Conservation (phyloP, 2,329 filamentous ascomycete genomes). For the Fusarium goolgardi region DNA sequence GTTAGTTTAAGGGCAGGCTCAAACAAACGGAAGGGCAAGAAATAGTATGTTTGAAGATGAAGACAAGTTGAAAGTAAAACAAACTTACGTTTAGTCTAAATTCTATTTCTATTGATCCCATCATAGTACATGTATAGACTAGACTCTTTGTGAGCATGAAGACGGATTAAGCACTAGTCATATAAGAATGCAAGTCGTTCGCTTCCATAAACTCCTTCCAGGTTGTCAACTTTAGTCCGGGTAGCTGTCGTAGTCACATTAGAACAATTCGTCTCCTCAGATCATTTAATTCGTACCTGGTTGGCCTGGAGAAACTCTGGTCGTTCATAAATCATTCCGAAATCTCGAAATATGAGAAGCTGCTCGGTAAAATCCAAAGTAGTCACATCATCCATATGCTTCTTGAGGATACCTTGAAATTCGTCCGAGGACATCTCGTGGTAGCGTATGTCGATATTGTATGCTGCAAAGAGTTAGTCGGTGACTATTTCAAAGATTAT, state of each 20-base stretch:
- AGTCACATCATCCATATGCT: neutral
- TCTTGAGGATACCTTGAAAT: neutral
- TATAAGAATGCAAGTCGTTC: neutral
- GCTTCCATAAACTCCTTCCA: slow-evolving; percentile 9
- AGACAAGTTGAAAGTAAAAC: neutral
- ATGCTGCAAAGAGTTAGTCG: rapidly evolving
- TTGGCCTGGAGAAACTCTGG: slow-evolving; percentile 2
- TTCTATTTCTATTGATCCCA: neutral
- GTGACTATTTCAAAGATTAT: rapidly evolving
- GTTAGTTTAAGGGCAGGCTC: neutral
- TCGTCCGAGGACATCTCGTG: neutral
- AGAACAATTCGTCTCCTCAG: neutral
- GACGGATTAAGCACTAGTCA: neutral
- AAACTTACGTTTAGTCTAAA: neutral
- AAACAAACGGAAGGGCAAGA: neutral
- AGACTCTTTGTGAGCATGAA: neutral
- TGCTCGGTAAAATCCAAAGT: slow-evolving; percentile 17
- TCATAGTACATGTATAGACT: neutral
- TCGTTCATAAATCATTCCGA: slow-evolving; percentile 6
- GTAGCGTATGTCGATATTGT: neutral
- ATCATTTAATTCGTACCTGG: neutral
- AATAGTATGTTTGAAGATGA: neutral
- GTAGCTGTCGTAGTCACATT: neutral
- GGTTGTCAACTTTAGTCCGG: neutral
- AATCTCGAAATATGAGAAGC: slow-evolving; percentile 3